A percentile compares a stretch with the other conserved stretches of the same genome.
phyloP scores from a whole-genome alignment of 306 rosid species.

The Medicago lupulina region DNA sequence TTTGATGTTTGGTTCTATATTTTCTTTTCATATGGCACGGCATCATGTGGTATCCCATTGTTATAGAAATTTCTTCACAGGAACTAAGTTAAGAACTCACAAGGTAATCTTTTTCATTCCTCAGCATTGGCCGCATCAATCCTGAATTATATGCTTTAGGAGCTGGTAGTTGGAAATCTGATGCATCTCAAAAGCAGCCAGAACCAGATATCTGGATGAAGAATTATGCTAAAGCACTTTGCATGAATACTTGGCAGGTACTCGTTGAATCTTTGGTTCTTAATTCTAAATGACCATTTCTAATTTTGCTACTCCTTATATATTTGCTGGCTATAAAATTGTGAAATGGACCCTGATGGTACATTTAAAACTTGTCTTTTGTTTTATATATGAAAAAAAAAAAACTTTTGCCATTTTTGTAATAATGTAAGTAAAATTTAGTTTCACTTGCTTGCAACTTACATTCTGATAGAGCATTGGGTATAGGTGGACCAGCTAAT shows the following conservation, averaged over 20 bases:
- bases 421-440: conserved; percentile 12
- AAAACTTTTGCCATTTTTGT: conserved; percentile 10
- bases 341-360: conserved; percentile 31
- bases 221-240: conserved; percentile 76
- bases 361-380: conserved; percentile 6
- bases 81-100: conserved; percentile 39
- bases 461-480: background rate
- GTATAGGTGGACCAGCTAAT: background rate
- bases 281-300: conserved; percentile 21
- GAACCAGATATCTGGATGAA: conserved; percentile 71
- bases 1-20: conserved; percentile 32
- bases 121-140: conserved; percentile 91
- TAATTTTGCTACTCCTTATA: background rate
- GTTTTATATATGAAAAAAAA: background rate
- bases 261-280: conserved; percentile 29
- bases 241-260: conserved; percentile 99
- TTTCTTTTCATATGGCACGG: conserved; percentile 29
- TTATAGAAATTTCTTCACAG: conserved; percentile 36
- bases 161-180: conserved; percentile 62
- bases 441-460: conserved; percentile 29
- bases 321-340: conserved; percentile 30
- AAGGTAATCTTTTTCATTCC: conserved; percentile 38
- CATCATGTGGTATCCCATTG: conserved; percentile 17
- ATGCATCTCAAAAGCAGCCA: conserved; percentile 50
- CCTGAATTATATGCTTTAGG: conserved; percentile 83